Evolutionary conservation across 1,284 basidiomycete genomes (phyloP).

Genomic region (Boletus semigastroideus): DNA sequence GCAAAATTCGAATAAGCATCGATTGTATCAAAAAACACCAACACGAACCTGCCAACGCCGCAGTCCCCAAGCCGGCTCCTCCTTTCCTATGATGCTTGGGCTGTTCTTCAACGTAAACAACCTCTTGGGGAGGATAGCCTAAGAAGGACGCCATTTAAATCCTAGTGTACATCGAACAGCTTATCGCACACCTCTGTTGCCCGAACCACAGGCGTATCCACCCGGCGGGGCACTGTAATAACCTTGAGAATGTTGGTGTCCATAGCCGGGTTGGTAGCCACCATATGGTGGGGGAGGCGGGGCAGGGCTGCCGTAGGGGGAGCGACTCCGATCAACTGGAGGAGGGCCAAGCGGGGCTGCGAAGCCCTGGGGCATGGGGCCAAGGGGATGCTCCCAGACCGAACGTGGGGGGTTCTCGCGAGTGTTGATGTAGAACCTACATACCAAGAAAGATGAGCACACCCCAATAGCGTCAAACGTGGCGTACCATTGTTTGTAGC

Average conservation of each 20-base stretch:
- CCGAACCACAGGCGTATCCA: slow-evolving; percentile 17
- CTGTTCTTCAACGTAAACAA: slow-evolving; percentile 20
- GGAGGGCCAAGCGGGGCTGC: slow-evolving; percentile 41
- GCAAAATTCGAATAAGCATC: slow-evolving; percentile 9
- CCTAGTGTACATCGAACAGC: not conserved
- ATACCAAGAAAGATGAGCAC: not conserved
- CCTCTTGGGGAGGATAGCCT: slow-evolving; percentile 18
- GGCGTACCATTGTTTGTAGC: slow-evolving; percentile 67
- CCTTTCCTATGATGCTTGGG: slow-evolving; percentile 21
- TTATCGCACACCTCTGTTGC: slow-evolving; percentile 23
- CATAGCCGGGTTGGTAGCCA: slow-evolving; percentile 21
- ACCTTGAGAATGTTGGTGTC: slow-evolving; percentile 17
- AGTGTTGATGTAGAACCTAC: slow-evolving; percentile 74
- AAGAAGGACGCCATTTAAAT: not conserved
- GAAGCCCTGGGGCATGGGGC: slow-evolving; percentile 41
- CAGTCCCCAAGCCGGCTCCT: slow-evolving; percentile 29
- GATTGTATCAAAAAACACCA: not conserved
- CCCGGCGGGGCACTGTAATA: slow-evolving; percentile 19
- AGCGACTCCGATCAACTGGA: slow-evolving; percentile 30
- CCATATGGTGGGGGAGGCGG: slow-evolving; percentile 24
- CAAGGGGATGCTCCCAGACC: slow-evolving; percentile 66
- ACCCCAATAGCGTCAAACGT: not conserved
- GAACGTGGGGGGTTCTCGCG: slow-evolving; percentile 57
- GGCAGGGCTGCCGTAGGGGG: slow-evolving; percentile 31
- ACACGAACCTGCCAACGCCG: slow-evolving; percentile 29